Evolutionary conservation across 83 land plant species (phyloP).

Genomic region (Picea abies): DNA sequence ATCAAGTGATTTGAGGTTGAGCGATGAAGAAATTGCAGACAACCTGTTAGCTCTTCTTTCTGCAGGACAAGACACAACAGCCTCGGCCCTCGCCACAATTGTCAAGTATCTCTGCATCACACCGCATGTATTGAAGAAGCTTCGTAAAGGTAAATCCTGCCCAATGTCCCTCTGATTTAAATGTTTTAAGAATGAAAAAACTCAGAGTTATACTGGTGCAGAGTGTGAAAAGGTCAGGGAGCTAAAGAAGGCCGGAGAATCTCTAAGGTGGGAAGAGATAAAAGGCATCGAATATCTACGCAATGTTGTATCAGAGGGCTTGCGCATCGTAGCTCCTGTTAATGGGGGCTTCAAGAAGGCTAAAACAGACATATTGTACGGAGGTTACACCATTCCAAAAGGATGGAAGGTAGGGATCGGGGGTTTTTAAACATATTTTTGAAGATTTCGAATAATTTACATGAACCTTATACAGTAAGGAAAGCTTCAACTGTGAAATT

Average conservation of each 20-base stretch:
- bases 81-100: conserved; percentile 3
- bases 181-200: background rate
- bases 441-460: no score
- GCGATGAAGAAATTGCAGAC: conserved; percentile 15
- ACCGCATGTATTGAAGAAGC: background rate
- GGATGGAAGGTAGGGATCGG: conserved; percentile 13
- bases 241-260: background rate
- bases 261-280: background rate
- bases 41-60: background rate
- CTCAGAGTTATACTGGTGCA: background rate
- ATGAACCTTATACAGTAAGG: background rate
- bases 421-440: no score
- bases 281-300: background rate
- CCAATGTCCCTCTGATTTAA: background rate
- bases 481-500: background rate
- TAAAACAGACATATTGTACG: background rate
- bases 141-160: background rate
- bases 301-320: background rate
- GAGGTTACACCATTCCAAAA: conserved; percentile 19
- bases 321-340: conserved; percentile 1
- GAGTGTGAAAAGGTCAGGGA: conserved; percentile 1
- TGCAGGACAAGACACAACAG: conserved; percentile 12
- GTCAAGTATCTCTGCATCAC: conserved; percentile 1
- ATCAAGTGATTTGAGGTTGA: no score
- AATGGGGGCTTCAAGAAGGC: conserved; percentile 6